Conservation (phyloP, 495 filamentous ascomycete species). For the Lepraria neglecta region DNA sequence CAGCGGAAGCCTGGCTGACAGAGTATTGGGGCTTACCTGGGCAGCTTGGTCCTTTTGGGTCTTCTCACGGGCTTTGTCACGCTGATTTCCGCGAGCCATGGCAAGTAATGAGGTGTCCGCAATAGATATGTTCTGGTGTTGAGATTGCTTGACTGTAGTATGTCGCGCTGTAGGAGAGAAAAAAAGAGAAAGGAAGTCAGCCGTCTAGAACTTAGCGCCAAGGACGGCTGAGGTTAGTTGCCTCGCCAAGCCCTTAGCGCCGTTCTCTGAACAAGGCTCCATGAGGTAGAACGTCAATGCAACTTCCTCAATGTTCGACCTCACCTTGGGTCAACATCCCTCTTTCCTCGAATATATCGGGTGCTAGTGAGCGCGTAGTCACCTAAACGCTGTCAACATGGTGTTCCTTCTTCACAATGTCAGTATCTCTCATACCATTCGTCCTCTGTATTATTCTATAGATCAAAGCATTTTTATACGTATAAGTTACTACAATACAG, state of each 20-base stretch:
- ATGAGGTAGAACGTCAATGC: too few species aligned
- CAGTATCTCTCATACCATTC: background rate
- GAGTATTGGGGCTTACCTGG: background rate
- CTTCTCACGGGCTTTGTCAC: conserved; percentile 65
- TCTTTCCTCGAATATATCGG: background rate
- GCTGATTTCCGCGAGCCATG: conserved; percentile 92
- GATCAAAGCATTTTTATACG: background rate
- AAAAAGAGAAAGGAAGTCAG: background rate
- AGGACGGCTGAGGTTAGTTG: background rate
- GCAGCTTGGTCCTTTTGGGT: conserved; percentile 12
- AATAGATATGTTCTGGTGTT: background rate
- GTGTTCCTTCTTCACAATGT: background rate
- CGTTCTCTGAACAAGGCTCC: too few species aligned
- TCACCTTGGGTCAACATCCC: background rate
- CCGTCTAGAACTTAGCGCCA: background rate
- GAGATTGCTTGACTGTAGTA: background rate
- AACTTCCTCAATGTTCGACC: too few species aligned
- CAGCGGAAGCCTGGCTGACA: background rate
- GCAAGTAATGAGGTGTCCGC: conserved; percentile 4
- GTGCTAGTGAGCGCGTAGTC: background rate
- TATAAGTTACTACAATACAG: background rate
- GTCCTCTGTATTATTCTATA: background rate
- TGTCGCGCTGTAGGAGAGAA: background rate
- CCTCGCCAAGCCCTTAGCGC: too few species aligned
- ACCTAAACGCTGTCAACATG: background rate